phyloP scores from a whole-genome alignment of 805 yeast species.

The Hanseniaspora jakobsenii region DNA sequence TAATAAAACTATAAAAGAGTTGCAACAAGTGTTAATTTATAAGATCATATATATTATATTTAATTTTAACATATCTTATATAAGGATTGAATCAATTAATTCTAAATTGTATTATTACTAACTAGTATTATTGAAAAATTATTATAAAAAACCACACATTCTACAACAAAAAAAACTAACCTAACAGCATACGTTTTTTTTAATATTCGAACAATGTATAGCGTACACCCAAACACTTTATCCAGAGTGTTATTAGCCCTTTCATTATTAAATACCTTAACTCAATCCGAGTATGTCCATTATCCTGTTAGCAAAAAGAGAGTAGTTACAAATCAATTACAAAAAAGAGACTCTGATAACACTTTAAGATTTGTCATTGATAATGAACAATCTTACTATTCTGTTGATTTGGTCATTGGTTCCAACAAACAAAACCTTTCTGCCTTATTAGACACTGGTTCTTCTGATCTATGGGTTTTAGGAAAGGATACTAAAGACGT shows the following conservation, averaged over 20 bases:
- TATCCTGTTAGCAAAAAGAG: constrained; percentile 7
- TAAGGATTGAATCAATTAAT: too few relatives aligned
- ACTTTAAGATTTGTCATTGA: constrained; percentile 20
- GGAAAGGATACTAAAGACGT: constrained; percentile 26
- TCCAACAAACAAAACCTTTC: constrained; percentile 38
- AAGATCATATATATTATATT: too few relatives aligned
- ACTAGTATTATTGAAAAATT: too few relatives aligned
- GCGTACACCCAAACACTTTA: too few relatives aligned
- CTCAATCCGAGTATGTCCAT: not conserved
- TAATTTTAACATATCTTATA: too few relatives aligned
- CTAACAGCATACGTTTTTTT: too few relatives aligned
- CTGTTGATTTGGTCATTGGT: constrained; percentile 37
- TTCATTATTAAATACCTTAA: not conserved
- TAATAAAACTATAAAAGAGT: too few relatives aligned
- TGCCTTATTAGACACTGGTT: constrained; percentile 53
- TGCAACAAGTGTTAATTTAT: too few relatives aligned
- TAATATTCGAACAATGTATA: too few relatives aligned
- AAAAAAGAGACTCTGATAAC: constrained; percentile 6
- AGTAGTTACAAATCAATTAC: not conserved
- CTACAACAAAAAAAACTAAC: too few relatives aligned
- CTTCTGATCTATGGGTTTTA: constrained; percentile 55
- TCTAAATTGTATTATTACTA: too few relatives aligned
- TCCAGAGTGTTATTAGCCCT: not conserved
- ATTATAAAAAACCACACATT: too few relatives aligned
- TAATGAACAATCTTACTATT: constrained; percentile 32